These are phyloP conservation scores for Beauveria sp. DNA, from an alignment of 2,329 filamentous ascomycete species.

Conservation along the genomic window DNA sequence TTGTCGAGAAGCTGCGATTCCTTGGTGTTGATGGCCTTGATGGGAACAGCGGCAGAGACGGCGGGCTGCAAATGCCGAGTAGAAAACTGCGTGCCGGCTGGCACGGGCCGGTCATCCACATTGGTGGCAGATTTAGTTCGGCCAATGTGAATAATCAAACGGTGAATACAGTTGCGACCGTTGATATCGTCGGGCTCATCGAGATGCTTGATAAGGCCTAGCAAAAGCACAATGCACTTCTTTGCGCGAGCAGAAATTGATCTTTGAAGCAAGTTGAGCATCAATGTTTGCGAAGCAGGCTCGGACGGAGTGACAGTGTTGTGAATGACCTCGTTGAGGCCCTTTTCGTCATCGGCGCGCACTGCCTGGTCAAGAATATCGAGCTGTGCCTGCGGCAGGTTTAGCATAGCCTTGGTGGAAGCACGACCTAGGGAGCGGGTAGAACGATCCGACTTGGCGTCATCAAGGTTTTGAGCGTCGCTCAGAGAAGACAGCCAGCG, in stretches of 20 bases:
- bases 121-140: conserved; percentile 51
- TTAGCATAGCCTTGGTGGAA: conserved; percentile 66
- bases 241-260: conserved; percentile 64
- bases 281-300: conserved; percentile 49
- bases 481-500: conserved; percentile 81
- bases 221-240: conserved; percentile 61
- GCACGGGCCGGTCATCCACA: conserved; percentile 44
- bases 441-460: conserved; percentile 66
- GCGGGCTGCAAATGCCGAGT: conserved; percentile 75
- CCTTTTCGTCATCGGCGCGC: conserved; percentile 55
- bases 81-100: conserved; percentile 46
- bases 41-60: conserved; percentile 53
- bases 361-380: conserved; percentile 68
- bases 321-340: conserved; percentile 48
- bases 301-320: conserved; percentile 42
- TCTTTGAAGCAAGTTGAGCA: conserved; percentile 73
- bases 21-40: conserved; percentile 55
- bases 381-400: conserved; percentile 59
- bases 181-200: conserved; percentile 91
- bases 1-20: conserved; percentile 59
- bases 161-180: conserved; percentile 85
- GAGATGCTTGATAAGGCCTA: conserved; percentile 61
- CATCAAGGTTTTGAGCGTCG: conserved; percentile 69
- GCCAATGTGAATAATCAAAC: conserved; percentile 86
- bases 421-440: conserved; percentile 69